Evolutionary conservation across 2,329 filamentous ascomycete genomes (phyloP).

Genomic region (Remersonia thermophila): DNA sequence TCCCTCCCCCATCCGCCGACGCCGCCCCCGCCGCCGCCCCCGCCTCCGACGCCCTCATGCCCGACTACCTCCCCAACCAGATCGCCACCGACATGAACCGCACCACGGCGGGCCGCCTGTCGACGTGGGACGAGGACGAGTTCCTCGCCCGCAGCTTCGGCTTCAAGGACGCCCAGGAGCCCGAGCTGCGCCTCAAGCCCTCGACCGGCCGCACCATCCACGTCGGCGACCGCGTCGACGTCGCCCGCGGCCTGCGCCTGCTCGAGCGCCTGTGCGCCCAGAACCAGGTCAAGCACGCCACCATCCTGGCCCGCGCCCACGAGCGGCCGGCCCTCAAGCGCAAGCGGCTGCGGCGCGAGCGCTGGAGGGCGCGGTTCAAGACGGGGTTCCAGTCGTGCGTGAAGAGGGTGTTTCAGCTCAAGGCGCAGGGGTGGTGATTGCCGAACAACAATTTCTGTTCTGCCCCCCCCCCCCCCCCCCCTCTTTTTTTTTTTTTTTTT

Average conservation of each 20-base stretch:
- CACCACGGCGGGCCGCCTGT: background rate
- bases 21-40: too few relatives aligned
- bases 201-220: conserved; percentile 33
- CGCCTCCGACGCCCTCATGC: too few relatives aligned
- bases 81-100: conserved; percentile 5
- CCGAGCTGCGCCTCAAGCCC: conserved; percentile 28
- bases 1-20: too few relatives aligned
- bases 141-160: conserved; percentile 12
- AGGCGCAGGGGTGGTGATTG: conserved; percentile 67
- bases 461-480: too few relatives aligned
- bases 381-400: conserved; percentile 54
- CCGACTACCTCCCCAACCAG: background rate
- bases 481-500: too few relatives aligned
- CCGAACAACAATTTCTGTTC: too few relatives aligned
- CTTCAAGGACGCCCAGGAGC: conserved; percentile 10
- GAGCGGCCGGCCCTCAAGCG: conserved; percentile 64
- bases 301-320: conserved; percentile 45
- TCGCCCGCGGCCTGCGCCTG: conserved; percentile 31
- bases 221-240: conserved; percentile 31
- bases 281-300: conserved; percentile 46
- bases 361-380: conserved; percentile 60
- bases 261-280: conserved; percentile 27
- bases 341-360: conserved; percentile 58
- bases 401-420: conserved; percentile 54
- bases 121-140: conserved; percentile 3